A percentile compares a stretch with the other conserved stretches of the same genome.
phyloP scores from a whole-genome alignment of 169 alveolate genomes.

The Nephromyces sp. region DNA sequence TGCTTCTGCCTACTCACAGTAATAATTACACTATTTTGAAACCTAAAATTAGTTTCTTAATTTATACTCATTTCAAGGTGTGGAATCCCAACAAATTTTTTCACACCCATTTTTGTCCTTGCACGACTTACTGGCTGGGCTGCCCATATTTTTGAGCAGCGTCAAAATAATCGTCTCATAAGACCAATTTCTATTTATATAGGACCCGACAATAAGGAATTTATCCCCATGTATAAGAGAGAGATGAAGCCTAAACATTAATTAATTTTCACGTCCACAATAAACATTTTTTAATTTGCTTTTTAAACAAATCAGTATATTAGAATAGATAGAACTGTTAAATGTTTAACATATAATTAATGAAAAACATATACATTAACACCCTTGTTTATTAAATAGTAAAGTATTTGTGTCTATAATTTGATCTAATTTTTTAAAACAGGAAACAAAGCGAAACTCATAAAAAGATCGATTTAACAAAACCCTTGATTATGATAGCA shows the following conservation, averaged over 20 bases:
- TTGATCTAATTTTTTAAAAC: too few species aligned
- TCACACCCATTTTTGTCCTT: conserved; percentile 63
- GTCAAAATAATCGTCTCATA: conserved; percentile 48
- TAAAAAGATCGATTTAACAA: too few species aligned
- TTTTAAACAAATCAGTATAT: too few species aligned
- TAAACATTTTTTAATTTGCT: too few species aligned
- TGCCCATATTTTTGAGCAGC: conserved; percentile 64
- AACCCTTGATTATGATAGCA: too few species aligned
- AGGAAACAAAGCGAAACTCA: too few species aligned
- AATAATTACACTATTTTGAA: conserved; percentile 10
- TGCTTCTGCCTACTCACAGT: conserved; percentile 58
- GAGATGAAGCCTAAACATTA: background rate
- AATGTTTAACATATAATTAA: too few species aligned
- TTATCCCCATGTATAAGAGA: conserved; percentile 11
- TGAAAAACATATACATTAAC: too few species aligned
- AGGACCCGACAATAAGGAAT: conserved; percentile 41
- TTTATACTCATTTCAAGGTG: conserved; percentile 4
- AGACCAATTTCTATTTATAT: conserved; percentile 51
- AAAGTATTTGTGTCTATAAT: too few species aligned
- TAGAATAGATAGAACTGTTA: too few species aligned
- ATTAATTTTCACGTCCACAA: too few species aligned
- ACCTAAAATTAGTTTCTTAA: background rate
- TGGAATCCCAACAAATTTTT: conserved; percentile 53
- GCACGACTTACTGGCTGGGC: conserved; percentile 68
- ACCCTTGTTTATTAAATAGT: too few species aligned